phyloP scores from a whole-genome alignment of 306 rosid species.

The Malus sieversii region DNA sequence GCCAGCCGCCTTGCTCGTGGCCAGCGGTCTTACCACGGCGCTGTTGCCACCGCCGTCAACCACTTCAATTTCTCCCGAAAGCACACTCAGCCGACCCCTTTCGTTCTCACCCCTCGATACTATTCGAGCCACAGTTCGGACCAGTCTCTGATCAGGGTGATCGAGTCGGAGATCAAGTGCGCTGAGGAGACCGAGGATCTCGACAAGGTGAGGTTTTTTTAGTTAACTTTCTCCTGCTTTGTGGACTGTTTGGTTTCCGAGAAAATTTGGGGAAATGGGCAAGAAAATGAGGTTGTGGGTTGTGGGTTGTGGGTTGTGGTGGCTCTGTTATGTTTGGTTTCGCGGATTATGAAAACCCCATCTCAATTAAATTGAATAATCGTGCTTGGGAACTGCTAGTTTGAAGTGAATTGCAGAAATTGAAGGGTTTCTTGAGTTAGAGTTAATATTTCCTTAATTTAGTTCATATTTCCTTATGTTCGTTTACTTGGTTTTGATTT shows the following conservation, averaged over 20 bases:
- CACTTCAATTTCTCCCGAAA: conserved; percentile 8
- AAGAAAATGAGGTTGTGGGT: background rate
- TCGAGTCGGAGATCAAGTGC: conserved; percentile 59
- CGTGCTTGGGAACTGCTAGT: background rate
- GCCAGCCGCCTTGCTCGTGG: conserved; percentile 32
- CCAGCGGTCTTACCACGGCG: conserved; percentile 26
- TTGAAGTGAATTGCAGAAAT: background rate
- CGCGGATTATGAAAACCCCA: background rate
- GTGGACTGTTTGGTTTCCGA: background rate
- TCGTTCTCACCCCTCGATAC: conserved; percentile 28
- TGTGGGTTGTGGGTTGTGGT: background rate
- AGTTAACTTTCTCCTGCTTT: background rate
- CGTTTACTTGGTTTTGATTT: background rate
- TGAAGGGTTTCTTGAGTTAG: background rate
- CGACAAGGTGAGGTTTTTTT: conserved; percentile 32
- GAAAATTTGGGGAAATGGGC: background rate
- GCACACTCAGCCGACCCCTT: background rate
- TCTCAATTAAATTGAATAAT: background rate
- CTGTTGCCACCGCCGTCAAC: conserved; percentile 28
- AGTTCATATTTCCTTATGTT: background rate
- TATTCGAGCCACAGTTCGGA: conserved; percentile 51
- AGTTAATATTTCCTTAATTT: background rate
- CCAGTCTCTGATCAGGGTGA: conserved; percentile 47
- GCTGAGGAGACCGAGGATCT: conserved; percentile 56
- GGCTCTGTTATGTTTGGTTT: background rate